A percentile compares a stretch with the other conserved stretches of the same genome.
These are phyloP conservation scores for Plasmodium chabaudi DNA, from an alignment of 169 alveolate species.

Conservation along the genomic window DNA sequence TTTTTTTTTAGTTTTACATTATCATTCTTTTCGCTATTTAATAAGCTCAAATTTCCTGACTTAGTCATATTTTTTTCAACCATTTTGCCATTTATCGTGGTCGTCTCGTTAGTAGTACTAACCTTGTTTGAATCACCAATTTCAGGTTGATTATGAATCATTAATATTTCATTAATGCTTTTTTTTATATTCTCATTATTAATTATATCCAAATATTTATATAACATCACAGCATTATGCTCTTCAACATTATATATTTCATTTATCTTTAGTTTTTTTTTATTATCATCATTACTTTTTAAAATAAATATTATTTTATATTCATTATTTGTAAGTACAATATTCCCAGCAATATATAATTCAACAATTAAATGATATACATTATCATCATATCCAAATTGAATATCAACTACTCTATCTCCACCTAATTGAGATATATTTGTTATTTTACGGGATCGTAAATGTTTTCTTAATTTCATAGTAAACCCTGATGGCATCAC, in stretches of 20 bases:
- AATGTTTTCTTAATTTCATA: conserved; percentile 85
- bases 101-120: background rate
- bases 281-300: conserved; percentile 32
- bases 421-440: conserved; percentile 89
- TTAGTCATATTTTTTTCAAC: background rate
- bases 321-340: conserved; percentile 92
- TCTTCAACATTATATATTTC: conserved; percentile 70
- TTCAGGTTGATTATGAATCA: conserved; percentile 13
- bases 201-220: conserved; percentile 29
- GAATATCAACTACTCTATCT: conserved; percentile 93
- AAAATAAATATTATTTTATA: conserved; percentile 89
- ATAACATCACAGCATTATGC: conserved; percentile 33
- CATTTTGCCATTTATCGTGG: background rate
- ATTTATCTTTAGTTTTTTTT: conserved; percentile 21
- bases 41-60: background rate
- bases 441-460: conserved; percentile 81
- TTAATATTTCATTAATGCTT: conserved; percentile 42
- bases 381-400: conserved; percentile 94
- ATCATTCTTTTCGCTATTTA: background rate
- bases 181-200: conserved; percentile 61
- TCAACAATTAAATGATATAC: conserved; percentile 93
- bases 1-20: conserved; percentile 9
- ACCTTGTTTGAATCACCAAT: conserved; percentile 2
- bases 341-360: conserved; percentile 94
- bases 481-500: conserved; percentile 85